Percentiles rank a stretch among this genome's conserved stretches.
phyloP scores from a whole-genome alignment of 2,329 filamentous ascomycete genomes.

The Aspergillus flavus region DNA sequence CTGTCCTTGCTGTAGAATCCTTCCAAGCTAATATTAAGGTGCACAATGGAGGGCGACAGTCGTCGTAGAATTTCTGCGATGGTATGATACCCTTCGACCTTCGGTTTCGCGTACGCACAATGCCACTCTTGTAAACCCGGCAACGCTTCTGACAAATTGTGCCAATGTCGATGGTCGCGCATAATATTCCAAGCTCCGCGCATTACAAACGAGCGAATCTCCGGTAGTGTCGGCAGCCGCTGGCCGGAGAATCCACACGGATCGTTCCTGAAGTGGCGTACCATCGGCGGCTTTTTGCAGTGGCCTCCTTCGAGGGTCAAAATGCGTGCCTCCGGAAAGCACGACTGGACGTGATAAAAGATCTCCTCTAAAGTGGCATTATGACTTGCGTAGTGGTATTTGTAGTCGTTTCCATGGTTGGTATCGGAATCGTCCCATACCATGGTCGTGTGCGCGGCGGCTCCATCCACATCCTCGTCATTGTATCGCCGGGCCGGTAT shows the following conservation, averaged over 20 bases:
- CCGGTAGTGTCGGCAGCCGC: slow-evolving; percentile 52
- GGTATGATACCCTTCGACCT: slow-evolving; percentile 72
- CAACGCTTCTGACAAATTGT: slow-evolving; percentile 62
- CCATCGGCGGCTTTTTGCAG: slow-evolving; percentile 72
- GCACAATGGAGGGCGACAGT: slow-evolving; percentile 61
- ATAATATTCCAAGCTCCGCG: slow-evolving; percentile 79
- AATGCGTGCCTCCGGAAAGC: slow-evolving; percentile 64
- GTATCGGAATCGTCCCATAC: slow-evolving; percentile 32
- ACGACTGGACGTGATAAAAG: slow-evolving; percentile 63
- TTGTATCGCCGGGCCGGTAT: slow-evolving; percentile 27
- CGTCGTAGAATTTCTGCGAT: slow-evolving; percentile 65
- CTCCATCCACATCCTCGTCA: slow-evolving; percentile 26
- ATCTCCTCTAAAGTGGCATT: slow-evolving; percentile 73
- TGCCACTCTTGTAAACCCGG: slow-evolving; percentile 64
- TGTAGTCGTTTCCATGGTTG: slow-evolving; percentile 29
- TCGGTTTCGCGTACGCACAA: slow-evolving; percentile 66
- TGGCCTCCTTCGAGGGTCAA: slow-evolving; percentile 77
- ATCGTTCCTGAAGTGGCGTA: slow-evolving; percentile 57
- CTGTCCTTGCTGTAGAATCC: slow-evolving; percentile 70
- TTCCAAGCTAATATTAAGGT: slow-evolving; percentile 70
- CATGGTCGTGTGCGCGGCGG: slow-evolving; percentile 26
- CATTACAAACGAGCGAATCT: slow-evolving; percentile 69
- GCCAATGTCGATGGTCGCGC: slow-evolving; percentile 64
- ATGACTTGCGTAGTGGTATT: slow-evolving; percentile 48
- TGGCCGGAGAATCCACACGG: slow-evolving; percentile 31